Evolutionary conservation across 208 protist species (phyloP).

Genomic region (Acanthamoeba sp.): DNA sequence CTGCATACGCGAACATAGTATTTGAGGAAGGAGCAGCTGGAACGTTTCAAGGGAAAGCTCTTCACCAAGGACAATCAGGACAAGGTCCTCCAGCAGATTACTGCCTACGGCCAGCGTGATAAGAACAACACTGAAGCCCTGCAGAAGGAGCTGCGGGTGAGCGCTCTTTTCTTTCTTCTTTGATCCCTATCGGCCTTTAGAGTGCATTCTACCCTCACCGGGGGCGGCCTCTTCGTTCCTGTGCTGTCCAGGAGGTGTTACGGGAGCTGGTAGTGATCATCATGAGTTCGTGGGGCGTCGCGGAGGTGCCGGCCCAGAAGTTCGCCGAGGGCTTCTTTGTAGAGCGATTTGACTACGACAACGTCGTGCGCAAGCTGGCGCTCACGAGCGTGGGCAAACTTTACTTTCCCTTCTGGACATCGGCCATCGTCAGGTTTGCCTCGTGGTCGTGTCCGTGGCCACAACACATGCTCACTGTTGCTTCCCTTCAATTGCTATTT

Average conservation of each 20-base stretch:
- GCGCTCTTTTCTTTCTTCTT: neutral
- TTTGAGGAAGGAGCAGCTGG: conserved; percentile 53
- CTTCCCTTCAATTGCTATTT: neutral
- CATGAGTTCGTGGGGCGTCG: conserved; percentile 41
- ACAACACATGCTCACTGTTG: neutral
- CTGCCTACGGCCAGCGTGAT: conserved; percentile 34
- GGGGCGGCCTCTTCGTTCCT: no score
- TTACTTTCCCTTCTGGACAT: conserved; percentile 61
- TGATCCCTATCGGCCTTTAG: neutral
- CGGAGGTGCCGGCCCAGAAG: neutral
- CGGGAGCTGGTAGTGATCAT: conserved; percentile 40
- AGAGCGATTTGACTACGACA: conserved; percentile 69
- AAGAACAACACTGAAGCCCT: conserved; percentile 25
- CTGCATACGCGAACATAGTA: neutral
- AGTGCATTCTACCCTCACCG: no score
- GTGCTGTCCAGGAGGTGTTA: conserved; percentile 5
- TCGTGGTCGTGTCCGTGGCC: no score
- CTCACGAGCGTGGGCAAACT: conserved; percentile 46
- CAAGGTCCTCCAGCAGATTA: conserved; percentile 42
- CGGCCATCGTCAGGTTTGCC: conserved; percentile 34
- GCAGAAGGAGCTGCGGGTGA: conserved; percentile 54
- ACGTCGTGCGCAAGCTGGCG: conserved; percentile 30
- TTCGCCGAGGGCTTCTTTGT: conserved; percentile 64
- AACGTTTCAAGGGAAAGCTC: conserved; percentile 19
- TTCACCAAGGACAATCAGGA: conserved; percentile 33